phyloP scores from a whole-genome alignment of 2,329 filamentous ascomycete species.

The Neoascochyta sp. region DNA sequence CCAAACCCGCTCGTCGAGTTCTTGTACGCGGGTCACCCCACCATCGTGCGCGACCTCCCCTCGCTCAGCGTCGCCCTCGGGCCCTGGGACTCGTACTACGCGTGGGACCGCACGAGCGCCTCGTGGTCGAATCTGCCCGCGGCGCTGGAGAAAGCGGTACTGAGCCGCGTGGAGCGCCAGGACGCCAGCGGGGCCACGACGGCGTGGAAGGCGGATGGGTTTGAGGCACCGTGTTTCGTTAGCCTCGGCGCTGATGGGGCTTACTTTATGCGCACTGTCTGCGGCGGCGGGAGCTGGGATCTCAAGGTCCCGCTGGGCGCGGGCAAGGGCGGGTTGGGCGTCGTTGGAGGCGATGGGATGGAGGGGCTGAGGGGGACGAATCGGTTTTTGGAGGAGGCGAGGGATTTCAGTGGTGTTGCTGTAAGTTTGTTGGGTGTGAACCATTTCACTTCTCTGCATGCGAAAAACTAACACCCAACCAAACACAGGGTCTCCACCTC shows the following conservation, averaged over 20 bases:
- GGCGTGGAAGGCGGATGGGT: conserved; percentile 23
- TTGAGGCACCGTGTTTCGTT: conserved; percentile 28
- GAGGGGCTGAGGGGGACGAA: conserved; percentile 29
- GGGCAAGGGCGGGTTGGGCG: conserved; percentile 11
- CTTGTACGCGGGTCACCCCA: conserved; percentile 25
- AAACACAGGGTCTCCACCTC: conserved; percentile 25
- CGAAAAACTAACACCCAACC: too few species aligned
- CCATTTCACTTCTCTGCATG: too few species aligned
- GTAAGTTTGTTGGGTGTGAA: conserved; percentile 12
- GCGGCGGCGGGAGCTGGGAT: conserved; percentile 33
- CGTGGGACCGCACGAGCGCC: conserved; percentile 24
- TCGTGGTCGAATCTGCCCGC: conserved; percentile 29
- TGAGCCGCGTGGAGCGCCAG: conserved; percentile 19
- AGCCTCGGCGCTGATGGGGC: conserved; percentile 27
- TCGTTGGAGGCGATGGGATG: conserved; percentile 11
- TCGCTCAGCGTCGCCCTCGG: conserved; percentile 29
- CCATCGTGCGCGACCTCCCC: conserved; percentile 22
- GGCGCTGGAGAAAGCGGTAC: conserved; percentile 24
- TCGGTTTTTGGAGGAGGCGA: conserved; percentile 21
- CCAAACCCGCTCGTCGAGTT: conserved; percentile 30
- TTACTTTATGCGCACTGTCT: conserved; percentile 32
- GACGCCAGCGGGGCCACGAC: conserved; percentile 25
- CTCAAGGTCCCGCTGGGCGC: conserved; percentile 14
- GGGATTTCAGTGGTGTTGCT: conserved; percentile 22
- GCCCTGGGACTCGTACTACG: conserved; percentile 29